These are phyloP conservation scores for Cicer arietinum DNA, from an alignment of 306 rosid species.

Conservation along the genomic window DNA sequence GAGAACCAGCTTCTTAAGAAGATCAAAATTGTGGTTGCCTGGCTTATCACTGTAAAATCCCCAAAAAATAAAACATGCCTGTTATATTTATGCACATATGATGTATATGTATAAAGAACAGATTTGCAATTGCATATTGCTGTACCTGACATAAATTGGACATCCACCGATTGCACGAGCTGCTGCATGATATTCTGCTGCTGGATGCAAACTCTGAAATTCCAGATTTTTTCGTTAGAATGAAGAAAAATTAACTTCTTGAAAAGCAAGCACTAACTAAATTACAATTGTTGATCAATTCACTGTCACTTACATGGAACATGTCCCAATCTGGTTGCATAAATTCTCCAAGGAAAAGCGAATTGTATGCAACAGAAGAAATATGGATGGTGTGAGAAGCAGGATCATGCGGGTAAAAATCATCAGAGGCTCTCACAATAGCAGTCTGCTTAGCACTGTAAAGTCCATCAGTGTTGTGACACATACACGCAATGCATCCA, in stretches of 20 bases:
- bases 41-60: constrained; percentile 79
- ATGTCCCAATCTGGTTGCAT: constrained; percentile 99
- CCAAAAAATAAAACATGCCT: background rate
- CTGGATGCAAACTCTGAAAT: constrained; percentile 84
- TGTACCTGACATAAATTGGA: constrained; percentile 92
- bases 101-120: background rate
- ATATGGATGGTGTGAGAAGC: constrained; percentile 96
- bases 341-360: constrained; percentile 94
- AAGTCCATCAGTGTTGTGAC: constrained; percentile 93
- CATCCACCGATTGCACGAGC: constrained; percentile 98
- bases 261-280: background rate
- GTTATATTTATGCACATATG: constrained; percentile 8
- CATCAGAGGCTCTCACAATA: constrained; percentile 91
- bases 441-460: constrained; percentile 93
- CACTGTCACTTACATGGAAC: constrained; percentile 81
- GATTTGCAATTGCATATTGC: background rate
- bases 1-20: constrained; percentile 85
- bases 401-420: constrained; percentile 90
- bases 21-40: constrained; percentile 90
- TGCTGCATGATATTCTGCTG: constrained; percentile 94
- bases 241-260: background rate
- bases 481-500: constrained; percentile 97
- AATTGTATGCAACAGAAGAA: constrained; percentile 93
- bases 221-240: constrained; percentile 30
- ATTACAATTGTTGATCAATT: background rate